Conservation (phyloP, 148 eudicot species). For the Rhododendron ferrugineum region DNA sequence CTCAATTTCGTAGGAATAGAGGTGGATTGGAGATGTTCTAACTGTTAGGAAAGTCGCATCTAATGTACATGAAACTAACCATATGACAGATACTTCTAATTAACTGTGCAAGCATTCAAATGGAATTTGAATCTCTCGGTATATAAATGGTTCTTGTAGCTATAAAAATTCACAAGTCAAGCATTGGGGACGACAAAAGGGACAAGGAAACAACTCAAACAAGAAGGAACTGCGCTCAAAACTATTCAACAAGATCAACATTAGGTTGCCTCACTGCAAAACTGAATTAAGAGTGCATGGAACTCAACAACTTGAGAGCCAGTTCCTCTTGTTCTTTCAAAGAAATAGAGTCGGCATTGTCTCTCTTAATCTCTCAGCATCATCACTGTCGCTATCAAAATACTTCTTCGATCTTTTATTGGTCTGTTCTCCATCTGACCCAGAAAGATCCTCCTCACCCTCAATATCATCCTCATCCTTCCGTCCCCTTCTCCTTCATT, state of each 20-base stretch:
- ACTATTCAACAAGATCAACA: not conserved
- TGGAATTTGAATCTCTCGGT: too few relatives aligned
- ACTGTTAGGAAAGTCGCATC: too few relatives aligned
- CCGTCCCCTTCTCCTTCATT: constrained; percentile 47
- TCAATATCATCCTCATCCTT: constrained; percentile 43
- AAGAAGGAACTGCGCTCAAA: too few relatives aligned
- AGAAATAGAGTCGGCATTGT: constrained; percentile 33
- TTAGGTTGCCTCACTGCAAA: not conserved
- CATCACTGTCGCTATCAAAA: constrained; percentile 41
- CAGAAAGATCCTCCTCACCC: constrained; percentile 34
- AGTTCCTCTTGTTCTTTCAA: constrained; percentile 76
- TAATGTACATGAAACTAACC: not conserved
- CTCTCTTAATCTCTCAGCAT: constrained; percentile 16
- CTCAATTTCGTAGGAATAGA: too few relatives aligned
- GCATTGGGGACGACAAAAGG: not conserved
- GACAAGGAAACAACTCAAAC: not conserved
- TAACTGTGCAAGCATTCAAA: not conserved
- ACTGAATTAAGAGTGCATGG: constrained; percentile 46
- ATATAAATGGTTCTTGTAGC: not conserved
- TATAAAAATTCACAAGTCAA: not conserved
- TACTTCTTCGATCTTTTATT: constrained; percentile 53
- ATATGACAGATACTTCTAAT: not conserved
- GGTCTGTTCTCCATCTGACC: constrained; percentile 33
- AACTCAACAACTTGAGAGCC: constrained; percentile 69
- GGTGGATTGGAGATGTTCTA: too few relatives aligned